Percentiles rank a stretch among this genome's conserved stretches.
These are phyloP conservation scores for Termitomyces sp. DNA, from an alignment of 768 basidiomycete species.

Conservation along the genomic window DNA sequence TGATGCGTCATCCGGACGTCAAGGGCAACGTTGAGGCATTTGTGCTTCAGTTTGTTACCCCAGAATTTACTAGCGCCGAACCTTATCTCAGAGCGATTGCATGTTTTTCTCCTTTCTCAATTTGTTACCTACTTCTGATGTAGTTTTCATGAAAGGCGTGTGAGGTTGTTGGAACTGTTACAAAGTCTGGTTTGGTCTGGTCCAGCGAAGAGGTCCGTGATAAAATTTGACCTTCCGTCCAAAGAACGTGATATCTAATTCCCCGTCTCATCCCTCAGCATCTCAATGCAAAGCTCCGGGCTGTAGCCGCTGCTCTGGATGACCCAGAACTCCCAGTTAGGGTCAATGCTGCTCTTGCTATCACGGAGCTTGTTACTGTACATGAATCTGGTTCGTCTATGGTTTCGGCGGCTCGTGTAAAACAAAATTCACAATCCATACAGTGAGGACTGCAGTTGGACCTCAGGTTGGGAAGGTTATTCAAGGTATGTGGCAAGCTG, in stretches of 20 bases:
- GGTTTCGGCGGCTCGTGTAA: not conserved
- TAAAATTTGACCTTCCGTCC: too few relatives aligned
- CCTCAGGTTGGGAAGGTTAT: constrained; percentile 84
- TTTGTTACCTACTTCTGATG: constrained; percentile 1
- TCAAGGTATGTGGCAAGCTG: constrained; percentile 47
- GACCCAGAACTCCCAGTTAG: constrained; percentile 79
- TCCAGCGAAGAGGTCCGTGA: constrained; percentile 50
- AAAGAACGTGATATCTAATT: not conserved
- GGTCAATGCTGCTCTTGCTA: constrained; percentile 75
- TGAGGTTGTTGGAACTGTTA: constrained; percentile 73
- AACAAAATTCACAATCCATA: not conserved
- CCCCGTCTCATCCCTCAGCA: constrained; percentile 32
- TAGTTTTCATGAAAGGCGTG: constrained; percentile 47
- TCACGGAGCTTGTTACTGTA: constrained; percentile 68
- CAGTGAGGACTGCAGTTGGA: constrained; percentile 65
- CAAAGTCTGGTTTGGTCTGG: constrained; percentile 67
- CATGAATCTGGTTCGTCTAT: constrained; percentile 54
- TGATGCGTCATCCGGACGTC: constrained; percentile 82
- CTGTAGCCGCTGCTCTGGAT: constrained; percentile 63
- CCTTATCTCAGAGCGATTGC: constrained; percentile 78
- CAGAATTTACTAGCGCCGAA: constrained; percentile 60
- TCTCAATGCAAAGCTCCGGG: constrained; percentile 58
- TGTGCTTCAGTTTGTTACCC: constrained; percentile 66
- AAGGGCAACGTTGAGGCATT: constrained; percentile 75
- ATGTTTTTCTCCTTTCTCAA: constrained; percentile 25